phyloP scores from a whole-genome alignment of 2,329 filamentous ascomycete species.

The Clarireedia hainanense region DNA sequence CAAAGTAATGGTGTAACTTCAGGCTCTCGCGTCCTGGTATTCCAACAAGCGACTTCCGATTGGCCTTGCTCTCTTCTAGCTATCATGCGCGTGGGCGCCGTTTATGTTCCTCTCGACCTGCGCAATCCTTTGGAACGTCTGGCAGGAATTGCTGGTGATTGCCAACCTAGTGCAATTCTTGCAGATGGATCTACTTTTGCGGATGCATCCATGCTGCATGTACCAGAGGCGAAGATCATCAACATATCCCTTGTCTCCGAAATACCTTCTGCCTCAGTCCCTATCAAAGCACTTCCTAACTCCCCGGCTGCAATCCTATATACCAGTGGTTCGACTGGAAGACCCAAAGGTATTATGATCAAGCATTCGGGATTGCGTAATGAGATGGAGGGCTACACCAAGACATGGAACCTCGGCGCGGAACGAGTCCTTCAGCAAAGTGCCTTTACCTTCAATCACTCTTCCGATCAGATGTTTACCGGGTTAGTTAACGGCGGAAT shows the following conservation, averaged over 20 bases:
- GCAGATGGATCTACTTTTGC: conserved; percentile 20
- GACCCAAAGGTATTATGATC: conserved; percentile 36
- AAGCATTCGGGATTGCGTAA: conserved; percentile 21
- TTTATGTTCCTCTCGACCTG: conserved; percentile 31
- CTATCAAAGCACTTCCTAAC: background rate
- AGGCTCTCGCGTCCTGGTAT: conserved; percentile 4
- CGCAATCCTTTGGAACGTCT: conserved; percentile 23
- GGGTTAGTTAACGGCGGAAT: conserved; percentile 14
- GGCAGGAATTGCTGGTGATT: conserved; percentile 24
- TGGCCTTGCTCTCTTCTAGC: conserved; percentile 30
- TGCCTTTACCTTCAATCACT: conserved; percentile 17
- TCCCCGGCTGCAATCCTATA: conserved; percentile 39
- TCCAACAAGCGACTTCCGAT: conserved; percentile 14
- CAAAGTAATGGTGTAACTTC: background rate
- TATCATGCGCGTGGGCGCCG: conserved; percentile 27
- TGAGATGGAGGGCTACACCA: conserved; percentile 17
- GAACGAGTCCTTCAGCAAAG: conserved; percentile 18
- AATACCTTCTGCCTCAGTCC: background rate
- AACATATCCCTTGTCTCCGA: background rate
- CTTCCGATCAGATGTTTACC: conserved; percentile 14
- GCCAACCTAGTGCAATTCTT: conserved; percentile 27
- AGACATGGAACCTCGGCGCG: conserved; percentile 7
- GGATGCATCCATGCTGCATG: background rate
- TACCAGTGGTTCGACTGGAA: conserved; percentile 54
- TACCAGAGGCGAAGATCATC: background rate